Percentiles rank a stretch among this genome's conserved stretches.
Conservation (phyloP, 805 yeast genomes). For the Candida gorgasii region DNA sequence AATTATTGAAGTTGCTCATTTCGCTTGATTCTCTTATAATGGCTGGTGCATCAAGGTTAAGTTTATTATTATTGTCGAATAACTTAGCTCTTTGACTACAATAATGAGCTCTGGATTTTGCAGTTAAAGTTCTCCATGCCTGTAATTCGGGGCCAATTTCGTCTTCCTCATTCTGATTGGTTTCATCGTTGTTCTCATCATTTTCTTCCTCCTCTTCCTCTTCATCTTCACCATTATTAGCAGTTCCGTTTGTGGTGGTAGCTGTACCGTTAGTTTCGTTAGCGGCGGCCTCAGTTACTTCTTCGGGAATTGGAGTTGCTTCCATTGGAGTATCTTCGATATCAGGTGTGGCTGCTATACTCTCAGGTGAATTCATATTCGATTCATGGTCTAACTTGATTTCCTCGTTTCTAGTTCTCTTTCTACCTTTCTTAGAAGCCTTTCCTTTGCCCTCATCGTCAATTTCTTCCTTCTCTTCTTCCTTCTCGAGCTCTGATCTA, state of each 20-base stretch:
- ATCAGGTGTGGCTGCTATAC: conserved; percentile 13
- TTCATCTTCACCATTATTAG: conserved; percentile 11
- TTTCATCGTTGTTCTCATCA: conserved; percentile 44
- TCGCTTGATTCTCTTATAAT: conserved; percentile 61
- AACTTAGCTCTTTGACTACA: conserved; percentile 67
- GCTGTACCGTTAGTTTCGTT: conserved; percentile 14
- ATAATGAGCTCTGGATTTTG: conserved; percentile 74
- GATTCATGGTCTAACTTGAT: conserved; percentile 30
- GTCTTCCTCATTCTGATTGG: conserved; percentile 52
- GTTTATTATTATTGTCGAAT: conserved; percentile 49
- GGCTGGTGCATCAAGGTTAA: conserved; percentile 72
- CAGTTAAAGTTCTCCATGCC: conserved; percentile 82
- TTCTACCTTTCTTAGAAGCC: conserved; percentile 42
- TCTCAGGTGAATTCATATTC: conserved; percentile 20
- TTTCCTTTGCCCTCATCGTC: conserved; percentile 35
- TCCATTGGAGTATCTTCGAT: conserved; percentile 12
- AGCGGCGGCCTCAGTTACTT: conserved; percentile 16
- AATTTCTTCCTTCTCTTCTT: conserved; percentile 43
- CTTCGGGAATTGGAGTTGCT: conserved; percentile 11
- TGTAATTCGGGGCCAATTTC: conserved; percentile 75
- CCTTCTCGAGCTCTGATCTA: conserved; percentile 69
- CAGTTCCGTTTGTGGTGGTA: conserved; percentile 5
- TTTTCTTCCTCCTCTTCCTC: conserved; percentile 28
- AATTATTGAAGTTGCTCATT: conserved; percentile 62
- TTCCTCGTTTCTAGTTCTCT: conserved; percentile 36